Evolutionary conservation across 306 rosid genomes (phyloP), one percentile per base, ranked within the genome.

Genomic region (Corylus heterophylla): DNA sequence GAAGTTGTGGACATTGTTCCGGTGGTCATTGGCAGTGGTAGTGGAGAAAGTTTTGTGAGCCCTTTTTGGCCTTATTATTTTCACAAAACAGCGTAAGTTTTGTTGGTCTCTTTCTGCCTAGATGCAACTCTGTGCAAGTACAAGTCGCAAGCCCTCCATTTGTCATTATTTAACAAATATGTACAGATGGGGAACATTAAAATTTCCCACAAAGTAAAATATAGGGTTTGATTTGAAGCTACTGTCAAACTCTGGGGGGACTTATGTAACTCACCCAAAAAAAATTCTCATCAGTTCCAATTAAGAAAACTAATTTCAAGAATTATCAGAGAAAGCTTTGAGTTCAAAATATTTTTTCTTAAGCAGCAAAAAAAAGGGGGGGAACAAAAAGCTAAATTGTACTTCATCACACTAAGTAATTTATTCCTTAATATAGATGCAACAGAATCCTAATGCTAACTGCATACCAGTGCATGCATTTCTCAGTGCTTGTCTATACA

Each of bases 361-460:
- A 49, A 76, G 51, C 63, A 48, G 25, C 59, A 72, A 79, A 73
- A 39, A 45, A 59, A 54, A 18, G 8, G 2, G 3, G 3, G 8
- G 17, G 37, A 25, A 59, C 3, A 12, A 59, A 25, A 25, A 59
- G 13, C 13, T 25, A 25, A 12, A 25, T 20, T 25, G 14, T 22
- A 59, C 25, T 8, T 9, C 35, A 59, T 71, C 73, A 81, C 66
- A 55, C 20, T 54, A 10, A 74, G 74, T 70, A 82, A 76, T 39
- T 51, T 50, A 62, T 63, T 54, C 77, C 74, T 73, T 59, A 17
- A 13, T 68, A 74, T 25, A 61, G 47, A 76, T 73, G 52, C 68
- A 54, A 59, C 66, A 59, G 18, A 52, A 45, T 39, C 17, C 55
- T n/a, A 59, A 17, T 18, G 14, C 50, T 51, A 20, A 55, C 27